Percentiles rank a stretch among this genome's conserved stretches.
These are phyloP conservation scores for Ceratobasidium sp. DNA, from an alignment of 1,284 basidiomycete species.

Conservation along the genomic window DNA sequence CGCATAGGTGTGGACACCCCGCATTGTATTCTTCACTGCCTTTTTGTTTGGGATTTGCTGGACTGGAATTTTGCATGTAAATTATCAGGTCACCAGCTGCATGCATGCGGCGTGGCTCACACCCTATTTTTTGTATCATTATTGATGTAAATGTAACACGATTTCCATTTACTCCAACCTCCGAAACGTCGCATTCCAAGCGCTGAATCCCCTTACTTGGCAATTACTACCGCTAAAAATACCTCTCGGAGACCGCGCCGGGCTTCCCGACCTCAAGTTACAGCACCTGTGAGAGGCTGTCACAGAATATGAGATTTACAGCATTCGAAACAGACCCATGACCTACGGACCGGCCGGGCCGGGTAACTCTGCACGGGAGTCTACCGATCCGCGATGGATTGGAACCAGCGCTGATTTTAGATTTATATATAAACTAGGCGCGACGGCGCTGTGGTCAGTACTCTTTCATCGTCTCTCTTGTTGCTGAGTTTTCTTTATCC, in stretches of 20 bases:
- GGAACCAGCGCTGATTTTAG: conserved; percentile 30
- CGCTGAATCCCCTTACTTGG: conserved; percentile 6
- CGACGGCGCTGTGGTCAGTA: conserved; percentile 7
- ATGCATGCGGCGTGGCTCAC: conserved; percentile 2
- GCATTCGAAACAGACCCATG: conserved; percentile 19
- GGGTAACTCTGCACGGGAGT: conserved; percentile 19
- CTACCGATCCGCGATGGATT: conserved; percentile 34
- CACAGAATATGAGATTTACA: background rate
- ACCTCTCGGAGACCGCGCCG: conserved; percentile 31
- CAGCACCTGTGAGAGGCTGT: background rate
- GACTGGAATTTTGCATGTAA: conserved; percentile 19
- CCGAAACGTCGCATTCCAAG: background rate
- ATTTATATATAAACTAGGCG: conserved; percentile 23
- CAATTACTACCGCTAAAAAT: conserved; percentile 15
- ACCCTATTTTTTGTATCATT: conserved; percentile 28
- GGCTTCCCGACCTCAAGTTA: conserved; percentile 1
- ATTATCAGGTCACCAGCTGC: conserved; percentile 19
- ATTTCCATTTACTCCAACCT: background rate
- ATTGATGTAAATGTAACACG: conserved; percentile 26
- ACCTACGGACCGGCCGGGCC: conserved; percentile 36
- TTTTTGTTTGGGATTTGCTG: conserved; percentile 4
- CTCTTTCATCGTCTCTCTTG: background rate
- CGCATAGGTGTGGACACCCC: background rate
- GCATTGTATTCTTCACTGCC: conserved; percentile 1
- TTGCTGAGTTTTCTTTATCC: background rate